Base-by-base conservation (phyloP, 1,139 yeast genomes). In the Candida neerlandica region DNA sequence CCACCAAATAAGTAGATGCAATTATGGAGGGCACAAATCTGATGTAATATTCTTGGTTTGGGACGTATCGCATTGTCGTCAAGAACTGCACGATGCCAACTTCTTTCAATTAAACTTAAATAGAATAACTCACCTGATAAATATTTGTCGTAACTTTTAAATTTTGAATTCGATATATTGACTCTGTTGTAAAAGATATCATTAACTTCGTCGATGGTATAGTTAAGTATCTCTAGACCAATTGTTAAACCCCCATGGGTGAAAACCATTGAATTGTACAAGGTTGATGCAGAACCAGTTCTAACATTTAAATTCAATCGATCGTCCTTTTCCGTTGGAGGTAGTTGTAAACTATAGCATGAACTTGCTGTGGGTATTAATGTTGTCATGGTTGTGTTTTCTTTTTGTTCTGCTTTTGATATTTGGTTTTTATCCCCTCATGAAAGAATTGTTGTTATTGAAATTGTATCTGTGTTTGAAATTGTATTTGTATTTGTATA, bases 231-330 rank as follows among this genome's bases (percentile, higher is more conserved):
- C 42, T 79, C 81, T 23, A 85, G 59, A 1, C 86, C 87, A 19
- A 82, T 66, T 1, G 84, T 78, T n/a, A 84, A 64, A 0, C 94
- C 94, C n/a, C 91, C 92, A 59, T 75, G 81, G 0, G 82, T 82
- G 45, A 82, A 77, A 1, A 86, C 73, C 48, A 82, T 70, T 14
- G 91, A 85, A 56, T 83, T 78, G 46, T 77, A 73, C 14, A 84
- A 70, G 2, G 80, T 70, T 2, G 84, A 69, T 0, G 89, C 82
- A 1, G 89, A 80, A 11, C 94, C 94, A 1, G 89, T 84, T 52
- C 92, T 72, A 41, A 78, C 80, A 51, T 80, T 82, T 52, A 86
- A 67, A 52, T 78, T 72, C 46, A 72, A 62, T 15, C 83, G 62
- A 50, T 75, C 77, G 55, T 80, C 84, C 43, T 65, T 64, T 47